phyloP scores from a whole-genome alignment of 2,329 filamentous ascomycete species.

The Colletotrichum tropicicola region DNA sequence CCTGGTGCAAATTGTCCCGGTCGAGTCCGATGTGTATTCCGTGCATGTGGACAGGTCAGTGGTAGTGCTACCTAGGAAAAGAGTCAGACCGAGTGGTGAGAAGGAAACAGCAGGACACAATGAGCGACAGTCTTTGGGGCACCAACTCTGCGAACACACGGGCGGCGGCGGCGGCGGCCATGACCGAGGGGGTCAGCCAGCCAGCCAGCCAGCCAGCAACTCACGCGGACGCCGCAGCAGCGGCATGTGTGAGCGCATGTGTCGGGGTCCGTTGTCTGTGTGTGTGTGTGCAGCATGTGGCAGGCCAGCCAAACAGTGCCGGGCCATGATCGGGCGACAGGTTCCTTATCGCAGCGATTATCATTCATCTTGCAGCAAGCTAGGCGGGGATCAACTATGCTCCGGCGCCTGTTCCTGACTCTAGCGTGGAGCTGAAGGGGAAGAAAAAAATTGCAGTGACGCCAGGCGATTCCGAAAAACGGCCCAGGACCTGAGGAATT shows the following conservation, averaged over 20 bases:
- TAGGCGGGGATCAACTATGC: not conserved
- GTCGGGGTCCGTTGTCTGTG: not conserved
- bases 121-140: too few species aligned
- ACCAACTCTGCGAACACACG: too few species aligned
- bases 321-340: not conserved
- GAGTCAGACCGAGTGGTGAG: too few species aligned
- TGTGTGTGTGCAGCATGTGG: constrained; percentile 7
- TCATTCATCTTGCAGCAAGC: not conserved
- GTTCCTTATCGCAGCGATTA: constrained; percentile 6
- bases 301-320: constrained; percentile 2
- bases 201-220: not conserved
- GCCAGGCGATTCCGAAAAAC: constrained; percentile 27
- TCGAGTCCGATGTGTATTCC: not conserved
- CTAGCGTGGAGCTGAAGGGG: constrained; percentile 8
- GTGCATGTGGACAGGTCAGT: too few species aligned
- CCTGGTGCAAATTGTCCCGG: not conserved
- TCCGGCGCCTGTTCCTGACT: constrained; percentile 19
- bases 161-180: not conserved
- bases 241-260: constrained; percentile 1
- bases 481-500: constrained; percentile 16
- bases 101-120: too few species aligned
- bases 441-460: constrained; percentile 11
- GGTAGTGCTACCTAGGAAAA: too few species aligned
- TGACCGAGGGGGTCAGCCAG: constrained; percentile 12
- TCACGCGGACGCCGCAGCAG: not conserved